Base-by-base conservation (phyloP, 208 protist genomes). In the Acanthamoeba royreba region DNA sequence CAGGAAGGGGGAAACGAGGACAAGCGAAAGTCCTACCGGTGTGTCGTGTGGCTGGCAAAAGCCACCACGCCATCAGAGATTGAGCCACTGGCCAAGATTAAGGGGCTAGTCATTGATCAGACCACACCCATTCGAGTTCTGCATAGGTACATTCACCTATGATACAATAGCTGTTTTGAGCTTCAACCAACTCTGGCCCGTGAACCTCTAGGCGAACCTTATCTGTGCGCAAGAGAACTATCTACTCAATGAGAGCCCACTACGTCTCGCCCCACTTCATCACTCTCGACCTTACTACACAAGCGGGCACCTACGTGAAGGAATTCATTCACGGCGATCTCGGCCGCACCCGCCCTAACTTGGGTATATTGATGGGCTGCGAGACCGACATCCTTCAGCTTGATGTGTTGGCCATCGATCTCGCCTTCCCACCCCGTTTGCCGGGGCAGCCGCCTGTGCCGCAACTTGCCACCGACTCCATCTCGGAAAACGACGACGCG, bases 271-370 rank as follows among this genome's bases (percentile, higher is more conserved):
- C 94, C 11, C 97, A 97, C 77, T 97, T 94, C 46, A 53, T 97
- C 42, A 35, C 88, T 4, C 61, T 98, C 17, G 63, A 95, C 38
- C 69, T 98, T 0, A 33, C 28, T 11, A 97, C 96, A 19, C 86
- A 95, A 61, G 96, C 96, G 11, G 97, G 97, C 40, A 98, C 97
- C 19, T 97, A 96, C 66, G 93, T 97, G 72, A 97, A 97, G 92
- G 97, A 98, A 79, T 98, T 98, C 92, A 96, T 97, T 40, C 97
- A 98, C 69, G 95, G 97, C n/a, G 97, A 98, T 90, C 46, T 97
- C 4, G 97, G 97, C 47, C 83, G 97, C 40, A 98, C 97, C 15
- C 13, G 28, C 4, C 97, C 97, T 33, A 96, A 66, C 61, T 3
- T 98, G 15, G 96, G 93, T 49, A 47, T 28, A 25, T 25, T 98